Base-by-base conservation (phyloP, 2,329 filamentous ascomycete genomes). In the Tolypocladium amazonense region DNA sequence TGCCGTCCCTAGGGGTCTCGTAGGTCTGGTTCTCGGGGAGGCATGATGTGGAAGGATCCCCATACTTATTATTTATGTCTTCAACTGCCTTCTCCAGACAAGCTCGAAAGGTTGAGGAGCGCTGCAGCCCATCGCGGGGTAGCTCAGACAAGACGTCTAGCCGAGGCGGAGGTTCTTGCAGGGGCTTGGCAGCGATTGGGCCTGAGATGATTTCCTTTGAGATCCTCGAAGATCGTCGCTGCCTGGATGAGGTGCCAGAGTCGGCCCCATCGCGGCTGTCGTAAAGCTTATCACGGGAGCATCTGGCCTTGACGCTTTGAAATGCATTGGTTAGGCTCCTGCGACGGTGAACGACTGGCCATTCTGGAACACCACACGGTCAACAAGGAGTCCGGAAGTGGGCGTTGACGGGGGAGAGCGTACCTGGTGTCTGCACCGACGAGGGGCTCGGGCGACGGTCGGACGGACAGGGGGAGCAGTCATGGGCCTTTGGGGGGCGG, bases 301-400 rank as follows among this genome's bases (percentile, higher is more conserved):
- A 69, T 62, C 66, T 70, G 9, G 63, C 58, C 59, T 61, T 69
- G 59, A 70, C 66, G 56, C 65, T 65, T 4, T 67, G 65, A 58
- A 73, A 69, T 37, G 68, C 65, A 59, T 67, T 67, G 45, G 67
- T 67, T n/a, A 73, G 63, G 52, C 68, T 72, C 58, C 65, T 65
- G 23, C 67, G 66, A 15, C 66, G 66, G 54, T 61, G 62, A 25
- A 66, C 57, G 37, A 27, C 37, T 20, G 52, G 37, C 23, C 41
- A 41, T 25, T 33, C 55, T 58, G 27, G 27, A 33, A 38, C 14
- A 38, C 27, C 3, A 8, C 3, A 7, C 15, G 27, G 23, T 41
- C 11, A 41, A 50, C 38, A n/a, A 8, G 20, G 38, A 37, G 33
- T n/a, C 14, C 5, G 50, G 11, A 37, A 37, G 20, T 6, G 30